These are phyloP conservation scores for Tolypocladium pustulatum DNA, from an alignment of 2,329 filamentous ascomycete genomes.

Conservation along the genomic window DNA sequence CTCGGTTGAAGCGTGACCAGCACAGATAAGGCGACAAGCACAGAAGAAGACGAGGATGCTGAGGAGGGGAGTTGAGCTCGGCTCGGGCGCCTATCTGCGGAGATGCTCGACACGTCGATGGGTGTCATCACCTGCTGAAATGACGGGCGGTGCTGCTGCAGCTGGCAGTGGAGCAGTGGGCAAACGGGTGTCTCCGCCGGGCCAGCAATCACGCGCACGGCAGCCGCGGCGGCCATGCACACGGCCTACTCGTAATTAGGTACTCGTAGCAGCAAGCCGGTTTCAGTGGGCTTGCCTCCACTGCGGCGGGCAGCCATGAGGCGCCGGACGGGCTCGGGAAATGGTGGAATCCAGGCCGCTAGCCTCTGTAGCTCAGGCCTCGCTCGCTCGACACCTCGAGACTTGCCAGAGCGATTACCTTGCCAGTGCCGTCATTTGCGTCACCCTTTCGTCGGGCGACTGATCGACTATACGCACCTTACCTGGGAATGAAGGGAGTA, in stretches of 20 bases:
- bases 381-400: neutral
- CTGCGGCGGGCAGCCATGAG: neutral
- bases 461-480: neutral
- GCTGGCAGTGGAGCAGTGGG: neutral
- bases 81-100: slow-evolving; percentile 2
- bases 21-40: neutral
- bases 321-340: neutral
- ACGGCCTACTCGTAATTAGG: too few species aligned
- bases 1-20: neutral
- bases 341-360: neutral
- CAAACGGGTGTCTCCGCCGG: neutral
- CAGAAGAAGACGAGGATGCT: neutral
- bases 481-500: too few species aligned
- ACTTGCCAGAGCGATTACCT: neutral
- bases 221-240: neutral
- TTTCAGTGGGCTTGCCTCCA: neutral
- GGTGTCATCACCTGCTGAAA: neutral
- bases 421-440: neutral
- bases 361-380: neutral
- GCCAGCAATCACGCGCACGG: neutral
- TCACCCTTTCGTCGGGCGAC: neutral
- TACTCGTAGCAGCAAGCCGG: too few species aligned
- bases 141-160: neutral
- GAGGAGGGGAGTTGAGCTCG: neutral
- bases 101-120: slow-evolving; percentile 1